Conservation (phyloP, 2,329 filamentous ascomycete species). For the Fusarium sp. region DNA sequence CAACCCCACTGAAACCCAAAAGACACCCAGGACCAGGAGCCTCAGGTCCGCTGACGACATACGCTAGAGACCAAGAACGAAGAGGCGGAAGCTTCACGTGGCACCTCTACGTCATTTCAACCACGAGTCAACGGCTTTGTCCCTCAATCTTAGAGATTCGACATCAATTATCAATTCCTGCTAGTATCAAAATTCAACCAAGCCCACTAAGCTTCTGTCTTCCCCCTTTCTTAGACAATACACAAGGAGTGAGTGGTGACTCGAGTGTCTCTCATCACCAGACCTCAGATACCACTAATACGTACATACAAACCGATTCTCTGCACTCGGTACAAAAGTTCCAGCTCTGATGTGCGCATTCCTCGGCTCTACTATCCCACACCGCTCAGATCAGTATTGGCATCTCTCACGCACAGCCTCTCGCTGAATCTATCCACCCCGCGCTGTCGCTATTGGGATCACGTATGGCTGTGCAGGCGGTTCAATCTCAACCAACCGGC, state of each 20-base stretch:
- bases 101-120: conserved; percentile 34
- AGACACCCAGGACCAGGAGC: conserved; percentile 19
- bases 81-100: conserved; percentile 30
- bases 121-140: conserved; percentile 17
- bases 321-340: conserved; percentile 27
- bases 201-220: not conserved
- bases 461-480: conserved; percentile 14
- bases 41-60: conserved; percentile 42
- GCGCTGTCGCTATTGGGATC: conserved; percentile 3
- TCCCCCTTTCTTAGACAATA: not conserved
- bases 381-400: conserved; percentile 22
- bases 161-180: conserved; percentile 8
- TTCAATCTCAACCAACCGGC: conserved; percentile 18
- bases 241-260: conserved; percentile 8
- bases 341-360: conserved; percentile 18
- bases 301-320: conserved; percentile 13
- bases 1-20: conserved; percentile 22
- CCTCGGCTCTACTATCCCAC: conserved; percentile 12
- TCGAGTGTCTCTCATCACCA: conserved; percentile 20
- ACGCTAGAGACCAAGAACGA: conserved; percentile 20
- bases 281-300: conserved; percentile 27
- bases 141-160: conserved; percentile 12
- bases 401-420: conserved; percentile 23
- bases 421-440: conserved; percentile 15
- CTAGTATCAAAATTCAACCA: not conserved